Evolutionary conservation across 257 asterid genomes (phyloP).

Genomic region (Thymus mandschuricus): DNA sequence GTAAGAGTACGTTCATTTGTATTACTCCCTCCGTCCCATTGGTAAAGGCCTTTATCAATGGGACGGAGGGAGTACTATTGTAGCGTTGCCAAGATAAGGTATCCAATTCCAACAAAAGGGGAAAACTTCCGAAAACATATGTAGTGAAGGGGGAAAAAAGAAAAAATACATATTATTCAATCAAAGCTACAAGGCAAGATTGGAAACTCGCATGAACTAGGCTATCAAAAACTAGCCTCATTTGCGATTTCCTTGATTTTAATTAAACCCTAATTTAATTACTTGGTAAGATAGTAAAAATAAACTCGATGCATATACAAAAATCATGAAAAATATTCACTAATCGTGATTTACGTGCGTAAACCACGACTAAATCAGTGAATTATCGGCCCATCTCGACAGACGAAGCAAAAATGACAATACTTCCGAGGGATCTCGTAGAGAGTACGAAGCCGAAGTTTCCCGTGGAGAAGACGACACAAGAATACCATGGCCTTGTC

Average conservation of each 20-base stretch:
- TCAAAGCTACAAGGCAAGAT: not conserved
- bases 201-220: constrained; percentile 21
- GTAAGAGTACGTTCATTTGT: no score
- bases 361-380: not conserved
- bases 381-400: constrained; percentile 48
- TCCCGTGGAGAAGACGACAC: constrained; percentile 69
- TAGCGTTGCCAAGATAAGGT: no score
- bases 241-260: constrained; percentile 19
- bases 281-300: no score
- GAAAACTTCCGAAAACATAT: not conserved
- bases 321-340: not conserved
- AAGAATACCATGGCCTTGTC: constrained; percentile 60
- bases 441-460: constrained; percentile 62
- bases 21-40: no score
- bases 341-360: not conserved
- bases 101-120: no score
- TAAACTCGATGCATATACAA: constrained; percentile 7
- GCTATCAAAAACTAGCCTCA: constrained; percentile 39
- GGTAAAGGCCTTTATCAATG: no score
- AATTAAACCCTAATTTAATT: not conserved
- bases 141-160: not conserved
- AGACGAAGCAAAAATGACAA: constrained; percentile 49
- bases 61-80: no score
- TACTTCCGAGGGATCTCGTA: constrained; percentile 68
- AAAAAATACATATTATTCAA: not conserved